Evolutionary conservation across 441 rosid species (phyloP), one percentile per base, ranked within the genome.

Genomic region (Corymbia citriodora): DNA sequence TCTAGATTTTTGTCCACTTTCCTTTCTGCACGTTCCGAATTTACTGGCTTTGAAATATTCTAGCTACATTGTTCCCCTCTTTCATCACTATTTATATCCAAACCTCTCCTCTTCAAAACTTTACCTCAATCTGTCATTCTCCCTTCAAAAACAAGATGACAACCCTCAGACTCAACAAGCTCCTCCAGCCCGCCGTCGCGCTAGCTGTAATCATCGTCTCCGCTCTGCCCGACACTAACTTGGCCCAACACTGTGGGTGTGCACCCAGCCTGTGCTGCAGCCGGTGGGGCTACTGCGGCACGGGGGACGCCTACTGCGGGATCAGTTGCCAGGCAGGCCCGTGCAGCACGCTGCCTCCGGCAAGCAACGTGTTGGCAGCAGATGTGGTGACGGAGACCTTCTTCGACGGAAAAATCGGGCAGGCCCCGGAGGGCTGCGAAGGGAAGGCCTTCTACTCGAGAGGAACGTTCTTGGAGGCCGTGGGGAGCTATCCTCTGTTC

Each of bases 241-340:
- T 9, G 1, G 48, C 81, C 81, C 81, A 94, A 40, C 92, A 92
- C 87, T 94, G 97, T 53, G 92, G 94, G 3, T 93, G 95, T 36
- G 88, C 88, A 6, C 29, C 94, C 1, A 88, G 63, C 87, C 88
- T 90, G 45, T 94, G 96, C 49, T 94, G 97, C 70, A 93, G 96
- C 93, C 70, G 87, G 5, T 79, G 50, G 88, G 95, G 97, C 25
- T 94, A 50, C 63, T 95, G 95, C 3, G 94, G 97, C 27, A 90
- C 81, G 14, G 89, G 91, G 1, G 90, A 90, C 1, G 93, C 23
- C 27, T 72, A 18, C 81, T 18, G 82, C 29, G 0, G 49, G 49
- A 18, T 19, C 1, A 2, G 88, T 21, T 54, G 88, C 88, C 50
- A 40, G 50, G 88, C 59, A 6, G 50, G 65, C 50, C 88, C 19